Evolutionary conservation across 345 rosid genomes (phyloP).

Genomic region (Acer saccharum): DNA sequence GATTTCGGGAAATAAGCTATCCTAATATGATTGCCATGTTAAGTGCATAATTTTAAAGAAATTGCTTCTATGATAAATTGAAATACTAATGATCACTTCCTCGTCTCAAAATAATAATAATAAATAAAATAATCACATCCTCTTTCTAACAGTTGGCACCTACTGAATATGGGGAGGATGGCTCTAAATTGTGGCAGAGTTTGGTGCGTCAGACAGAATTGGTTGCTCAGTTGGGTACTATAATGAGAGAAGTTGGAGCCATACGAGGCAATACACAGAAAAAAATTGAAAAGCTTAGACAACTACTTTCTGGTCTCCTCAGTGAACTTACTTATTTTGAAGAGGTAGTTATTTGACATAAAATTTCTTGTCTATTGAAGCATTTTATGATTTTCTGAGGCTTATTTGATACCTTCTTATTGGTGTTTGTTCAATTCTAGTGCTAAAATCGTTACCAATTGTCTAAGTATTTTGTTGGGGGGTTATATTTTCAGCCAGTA

Average conservation of each 20-base stretch:
- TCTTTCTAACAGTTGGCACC: constrained; percentile 56
- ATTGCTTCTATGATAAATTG: background rate
- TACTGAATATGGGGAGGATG: constrained; percentile 70
- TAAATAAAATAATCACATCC: constrained; percentile 10
- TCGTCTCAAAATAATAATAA: background rate
- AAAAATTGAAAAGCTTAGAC: constrained; percentile 96
- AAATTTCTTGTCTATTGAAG: constrained; percentile 19
- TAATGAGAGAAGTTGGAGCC: constrained; percentile 86
- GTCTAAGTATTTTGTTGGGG: constrained; percentile 14
- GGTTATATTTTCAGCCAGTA: constrained; percentile 67
- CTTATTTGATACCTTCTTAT: constrained; percentile 9
- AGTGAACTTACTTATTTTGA: constrained; percentile 97
- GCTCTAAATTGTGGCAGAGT: constrained; percentile 83
- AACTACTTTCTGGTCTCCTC: constrained; percentile 91
- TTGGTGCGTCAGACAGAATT: constrained; percentile 92
- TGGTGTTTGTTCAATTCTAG: constrained; percentile 8
- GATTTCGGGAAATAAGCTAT: no score
- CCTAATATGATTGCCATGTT: background rate
- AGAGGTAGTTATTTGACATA: constrained; percentile 55
- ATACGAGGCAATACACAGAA: constrained; percentile 98
- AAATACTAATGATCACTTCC: constrained; percentile 11
- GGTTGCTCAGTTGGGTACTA: constrained; percentile 92
- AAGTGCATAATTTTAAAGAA: background rate
- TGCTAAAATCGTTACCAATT: constrained; percentile 10
- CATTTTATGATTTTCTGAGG: constrained; percentile 18